Conservation (phyloP, 257 asterid species). For the Solanum corneliomulleri region DNA sequence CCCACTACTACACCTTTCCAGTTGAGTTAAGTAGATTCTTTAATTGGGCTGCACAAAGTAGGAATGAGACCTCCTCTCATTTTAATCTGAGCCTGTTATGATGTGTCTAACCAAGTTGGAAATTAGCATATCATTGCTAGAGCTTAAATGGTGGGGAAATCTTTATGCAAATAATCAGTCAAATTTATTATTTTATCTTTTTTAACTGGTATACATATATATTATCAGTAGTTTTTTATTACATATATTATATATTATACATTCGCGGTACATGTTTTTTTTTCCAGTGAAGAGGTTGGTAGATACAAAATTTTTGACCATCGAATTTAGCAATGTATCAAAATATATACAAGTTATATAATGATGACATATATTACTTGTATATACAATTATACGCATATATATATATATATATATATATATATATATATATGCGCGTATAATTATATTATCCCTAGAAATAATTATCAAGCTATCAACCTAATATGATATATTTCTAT, state of each 20-base stretch:
- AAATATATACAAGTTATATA: too few species aligned
- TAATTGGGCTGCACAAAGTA: not conserved
- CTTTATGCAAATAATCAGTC: not conserved
- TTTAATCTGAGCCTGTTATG: not conserved
- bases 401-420: too few species aligned
- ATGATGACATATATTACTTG: not conserved
- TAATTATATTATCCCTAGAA: not conserved
- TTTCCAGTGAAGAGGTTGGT: not conserved
- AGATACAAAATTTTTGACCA: not conserved
- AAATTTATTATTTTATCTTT: too few species aligned
- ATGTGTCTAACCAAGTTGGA: not conserved
- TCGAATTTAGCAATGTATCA: not conserved
- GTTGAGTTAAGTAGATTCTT: not conserved
- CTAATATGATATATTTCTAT: too few species aligned
- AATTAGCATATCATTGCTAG: not conserved
- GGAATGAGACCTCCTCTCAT: constrained; percentile 8
- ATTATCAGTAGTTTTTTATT: too few species aligned
- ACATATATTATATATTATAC: not conserved
- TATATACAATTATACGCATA: not conserved
- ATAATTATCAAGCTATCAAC: not conserved
- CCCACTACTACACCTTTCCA: not conserved
- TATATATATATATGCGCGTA: too few species aligned
- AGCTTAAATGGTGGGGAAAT: too few species aligned
- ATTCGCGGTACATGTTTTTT: not conserved
- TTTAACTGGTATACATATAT: not conserved